phyloP scores from a whole-genome alignment of 148 eudicot species.

The Vaccinium macrocarpon region DNA sequence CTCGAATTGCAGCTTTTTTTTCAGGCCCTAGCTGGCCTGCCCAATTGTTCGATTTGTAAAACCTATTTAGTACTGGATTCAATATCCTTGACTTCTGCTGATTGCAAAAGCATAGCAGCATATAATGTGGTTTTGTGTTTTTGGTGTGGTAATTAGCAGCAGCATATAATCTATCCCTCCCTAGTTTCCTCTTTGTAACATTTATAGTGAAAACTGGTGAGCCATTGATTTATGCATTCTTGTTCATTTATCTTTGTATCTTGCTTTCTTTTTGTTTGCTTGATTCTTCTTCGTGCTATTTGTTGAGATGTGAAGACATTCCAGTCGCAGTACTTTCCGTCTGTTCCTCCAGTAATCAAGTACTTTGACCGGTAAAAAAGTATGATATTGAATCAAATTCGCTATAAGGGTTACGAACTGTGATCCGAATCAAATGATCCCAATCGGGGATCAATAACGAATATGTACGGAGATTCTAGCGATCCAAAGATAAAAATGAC shows the following conservation, averaged over 20 bases:
- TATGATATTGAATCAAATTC: not conserved
- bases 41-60: no score
- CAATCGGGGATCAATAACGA: not conserved
- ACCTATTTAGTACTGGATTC: no score
- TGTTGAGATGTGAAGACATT: no score
- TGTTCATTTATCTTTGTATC: not conserved
- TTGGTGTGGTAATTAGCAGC: no score
- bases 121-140: no score
- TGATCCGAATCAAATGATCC: not conserved
- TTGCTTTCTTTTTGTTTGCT: not conserved
- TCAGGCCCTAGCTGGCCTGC: no score
- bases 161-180: not conserved
- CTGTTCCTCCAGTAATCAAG: no score
- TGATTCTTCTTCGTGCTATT: not conserved
- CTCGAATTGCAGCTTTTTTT: not conserved
- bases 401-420: not conserved
- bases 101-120: not conserved
- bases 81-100: not conserved
- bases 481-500: no score
- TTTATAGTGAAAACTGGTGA: not conserved
- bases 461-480: no score
- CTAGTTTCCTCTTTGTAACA: not conserved
- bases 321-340: no score
- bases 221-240: not conserved
- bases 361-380: not conserved